Percentiles rank a stretch among this genome's conserved stretches.
Conservation (phyloP, 2,329 filamentous ascomycete genomes). For the Alternaria brassicicola region DNA sequence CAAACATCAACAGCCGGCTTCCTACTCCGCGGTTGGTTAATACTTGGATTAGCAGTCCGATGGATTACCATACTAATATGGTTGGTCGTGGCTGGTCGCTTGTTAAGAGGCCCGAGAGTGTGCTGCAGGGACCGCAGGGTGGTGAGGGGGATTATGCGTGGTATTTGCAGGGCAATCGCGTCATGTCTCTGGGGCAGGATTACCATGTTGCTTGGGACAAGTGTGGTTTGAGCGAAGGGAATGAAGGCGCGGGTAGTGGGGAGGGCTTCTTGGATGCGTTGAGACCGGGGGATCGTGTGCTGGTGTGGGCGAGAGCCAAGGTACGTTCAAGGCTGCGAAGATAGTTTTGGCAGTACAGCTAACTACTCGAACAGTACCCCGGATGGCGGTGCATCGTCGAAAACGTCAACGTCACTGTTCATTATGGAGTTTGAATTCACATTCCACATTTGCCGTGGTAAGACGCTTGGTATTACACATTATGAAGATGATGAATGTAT, state of each 20-base stretch:
- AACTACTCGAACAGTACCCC: constrained; percentile 26
- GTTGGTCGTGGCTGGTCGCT: constrained; percentile 22
- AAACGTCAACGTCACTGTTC: constrained; percentile 24
- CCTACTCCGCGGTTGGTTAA: constrained; percentile 10
- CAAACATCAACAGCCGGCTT: background rate
- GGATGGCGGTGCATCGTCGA: constrained; percentile 40
- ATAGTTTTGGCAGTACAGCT: background rate
- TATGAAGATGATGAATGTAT: background rate
- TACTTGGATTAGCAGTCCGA: constrained; percentile 1
- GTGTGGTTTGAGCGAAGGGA: constrained; percentile 13
- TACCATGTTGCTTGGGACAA: constrained; percentile 32
- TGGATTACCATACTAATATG: constrained; percentile 12
- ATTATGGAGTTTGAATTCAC: constrained; percentile 25
- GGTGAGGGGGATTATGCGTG: constrained; percentile 35
- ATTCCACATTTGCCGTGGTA: background rate
- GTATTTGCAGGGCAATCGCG: constrained; percentile 43
- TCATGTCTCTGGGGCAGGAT: constrained; percentile 16
- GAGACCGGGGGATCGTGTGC: constrained; percentile 33
- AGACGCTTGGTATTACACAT: background rate
- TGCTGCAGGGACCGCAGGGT: constrained; percentile 28
- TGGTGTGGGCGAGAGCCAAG: constrained; percentile 44
- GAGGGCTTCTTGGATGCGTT: constrained; percentile 35
- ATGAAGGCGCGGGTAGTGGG: constrained; percentile 35
- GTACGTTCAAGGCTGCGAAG: constrained; percentile 19
- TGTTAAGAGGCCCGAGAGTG: constrained; percentile 23